Evolutionary conservation across 768 basidiomycete genomes (phyloP).

Genomic region (Panaeolus cyanescens): DNA sequence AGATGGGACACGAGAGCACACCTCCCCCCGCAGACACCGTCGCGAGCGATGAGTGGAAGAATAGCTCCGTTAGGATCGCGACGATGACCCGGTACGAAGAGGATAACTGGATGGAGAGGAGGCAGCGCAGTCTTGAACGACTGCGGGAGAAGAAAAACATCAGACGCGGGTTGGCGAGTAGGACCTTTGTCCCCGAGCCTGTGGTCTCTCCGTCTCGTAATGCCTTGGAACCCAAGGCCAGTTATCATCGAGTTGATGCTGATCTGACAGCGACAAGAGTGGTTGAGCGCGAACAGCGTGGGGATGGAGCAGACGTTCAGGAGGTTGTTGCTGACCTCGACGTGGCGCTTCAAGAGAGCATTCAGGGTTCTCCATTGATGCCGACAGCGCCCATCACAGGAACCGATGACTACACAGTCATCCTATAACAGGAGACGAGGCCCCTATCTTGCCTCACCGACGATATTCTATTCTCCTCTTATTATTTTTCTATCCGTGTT

Average conservation of each 20-base stretch:
- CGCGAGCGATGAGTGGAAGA: not conserved
- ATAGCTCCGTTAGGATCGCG: slow-evolving; percentile 4
- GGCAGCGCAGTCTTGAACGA: slow-evolving; percentile 28
- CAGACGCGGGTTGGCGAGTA: slow-evolving; percentile 18
- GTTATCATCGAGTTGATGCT: not conserved
- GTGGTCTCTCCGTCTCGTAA: slow-evolving; percentile 5
- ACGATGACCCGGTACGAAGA: slow-evolving; percentile 27
- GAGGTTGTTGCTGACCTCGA: not conserved
- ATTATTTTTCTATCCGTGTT: not conserved
- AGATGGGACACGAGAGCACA: not conserved
- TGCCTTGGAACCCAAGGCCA: not conserved
- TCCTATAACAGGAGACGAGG: not conserved
- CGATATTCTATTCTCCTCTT: not conserved
- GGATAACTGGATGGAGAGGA: slow-evolving; percentile 31
- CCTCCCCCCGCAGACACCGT: not conserved
- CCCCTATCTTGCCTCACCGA: not conserved
- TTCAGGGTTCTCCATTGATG: not conserved
- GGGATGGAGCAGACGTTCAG: not conserved
- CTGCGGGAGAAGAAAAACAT: slow-evolving; percentile 30
- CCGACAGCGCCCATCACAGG: not conserved
- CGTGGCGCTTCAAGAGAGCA: not conserved
- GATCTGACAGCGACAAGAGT: not conserved
- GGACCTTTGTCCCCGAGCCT: not conserved
- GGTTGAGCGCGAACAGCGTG: not conserved
- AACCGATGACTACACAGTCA: not conserved